A percentile compares a stretch with the other conserved stretches of the same genome.
Evolutionary conservation across 2,329 filamentous ascomycete species (phyloP).

Genomic region (Setomelanomma holmii): DNA sequence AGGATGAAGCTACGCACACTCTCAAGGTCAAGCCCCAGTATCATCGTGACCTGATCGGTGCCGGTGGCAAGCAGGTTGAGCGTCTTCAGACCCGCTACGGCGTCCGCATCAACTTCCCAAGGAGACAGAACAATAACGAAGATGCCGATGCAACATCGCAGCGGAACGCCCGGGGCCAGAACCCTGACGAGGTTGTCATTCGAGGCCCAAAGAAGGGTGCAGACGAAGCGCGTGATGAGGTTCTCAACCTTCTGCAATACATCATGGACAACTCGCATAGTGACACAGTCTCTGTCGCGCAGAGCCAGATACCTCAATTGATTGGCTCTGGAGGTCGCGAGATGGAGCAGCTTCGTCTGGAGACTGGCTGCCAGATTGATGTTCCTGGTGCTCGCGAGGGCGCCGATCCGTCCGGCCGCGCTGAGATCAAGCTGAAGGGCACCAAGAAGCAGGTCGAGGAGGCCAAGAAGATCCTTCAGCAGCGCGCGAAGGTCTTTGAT

Average conservation of each 20-base stretch:
- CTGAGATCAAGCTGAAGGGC: conserved; percentile 90
- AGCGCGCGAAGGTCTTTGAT: conserved; percentile 86
- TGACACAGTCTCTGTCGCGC: conserved; percentile 82
- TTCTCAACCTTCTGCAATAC: conserved; percentile 87
- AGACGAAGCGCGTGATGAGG: conserved; percentile 89
- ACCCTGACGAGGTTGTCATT: conserved; percentile 85
- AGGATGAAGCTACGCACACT: conserved; percentile 86
- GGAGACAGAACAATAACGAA: conserved; percentile 69
- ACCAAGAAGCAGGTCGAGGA: conserved; percentile 90
- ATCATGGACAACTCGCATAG: conserved; percentile 85
- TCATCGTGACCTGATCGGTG: conserved; percentile 91
- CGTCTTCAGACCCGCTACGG: conserved; percentile 90
- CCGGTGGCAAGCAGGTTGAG: conserved; percentile 86
- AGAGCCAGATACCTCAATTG: conserved; percentile 89
- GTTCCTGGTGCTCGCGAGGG: conserved; percentile 82
- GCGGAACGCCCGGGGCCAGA: conserved; percentile 73
- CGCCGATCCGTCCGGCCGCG: conserved; percentile 68
- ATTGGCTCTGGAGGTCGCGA: conserved; percentile 90
- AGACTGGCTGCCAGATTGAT: conserved; percentile 88
- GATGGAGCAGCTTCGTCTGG: conserved; percentile 86
- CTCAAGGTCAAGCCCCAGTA: conserved; percentile 94
- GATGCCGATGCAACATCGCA: conserved; percentile 71
- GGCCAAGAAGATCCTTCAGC: conserved; percentile 87
- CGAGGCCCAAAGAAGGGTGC: conserved; percentile 92
- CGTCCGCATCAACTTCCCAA: conserved; percentile 95